Evolutionary conservation across 306 rosid species (phyloP), one percentile per base, ranked within the genome.

Genomic region (Castanospermum australe): DNA sequence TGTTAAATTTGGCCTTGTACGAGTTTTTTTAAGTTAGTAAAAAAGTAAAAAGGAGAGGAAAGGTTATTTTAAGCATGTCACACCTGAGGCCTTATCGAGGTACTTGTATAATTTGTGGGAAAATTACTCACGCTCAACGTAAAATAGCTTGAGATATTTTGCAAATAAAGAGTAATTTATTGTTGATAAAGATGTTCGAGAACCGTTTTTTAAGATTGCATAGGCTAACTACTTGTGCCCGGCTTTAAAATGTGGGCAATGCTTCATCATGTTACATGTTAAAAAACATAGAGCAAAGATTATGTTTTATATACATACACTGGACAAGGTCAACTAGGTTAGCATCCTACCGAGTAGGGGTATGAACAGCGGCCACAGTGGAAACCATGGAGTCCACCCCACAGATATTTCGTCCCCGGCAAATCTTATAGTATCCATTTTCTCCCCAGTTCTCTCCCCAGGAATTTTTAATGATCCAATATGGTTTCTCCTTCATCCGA

Each of bases 391-490:
- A 83, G 51, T 78, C 86, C 2, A 47, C 8, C 15, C 13, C 24
- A 25, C 99, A 95, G 28, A 95, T 73, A 50, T 95, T 95, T 35
- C 87, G 88, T 55, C 98, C 99, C 51, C 77, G 64, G 84, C 99
- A 95, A 45, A 95, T 95, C 73, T 89, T 95, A 83, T 95, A 95
- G 81, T 38, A 95, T 18, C 99, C 99, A 59, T 73, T 87, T 86
- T 95, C 99, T 82, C 99, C 99, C 99, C 99, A 95, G 8, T 60
- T 86, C 79, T 82, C 88, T 52, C 99, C 99, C 99, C 99, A 95
- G 0, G 99, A 95, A 56, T 95, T 95, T 52, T 95, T 95, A 0
- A 95, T 95, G 78, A 95, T 93, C 99, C 99, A 95, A 77, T 82
- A 93, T 38, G 90, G 91, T 86, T 93, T 95, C 81, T 93, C 92